Base-by-base conservation (phyloP, 768 basidiomycete genomes). In the Amanita molliuscula region DNA sequence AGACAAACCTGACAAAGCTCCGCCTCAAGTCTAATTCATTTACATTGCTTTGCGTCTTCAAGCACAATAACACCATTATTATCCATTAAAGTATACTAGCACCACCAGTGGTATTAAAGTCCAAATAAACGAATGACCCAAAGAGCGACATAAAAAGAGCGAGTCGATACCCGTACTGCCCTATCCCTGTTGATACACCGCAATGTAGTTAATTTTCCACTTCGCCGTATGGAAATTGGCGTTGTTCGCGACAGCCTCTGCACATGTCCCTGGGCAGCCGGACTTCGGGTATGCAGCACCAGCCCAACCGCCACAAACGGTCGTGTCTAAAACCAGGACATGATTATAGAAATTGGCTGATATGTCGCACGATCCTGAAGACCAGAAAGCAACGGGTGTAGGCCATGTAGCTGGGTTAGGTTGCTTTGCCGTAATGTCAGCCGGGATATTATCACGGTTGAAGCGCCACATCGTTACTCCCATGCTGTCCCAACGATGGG, bases 381-480 rank as follows among this genome's bases (percentile, higher is more conserved):
- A 71, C 67, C 72, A 83, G 53, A 67, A 64, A 1, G 78, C 81
- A 37, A 61, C 69, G 33, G 81, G 81, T 2, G 60, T 57, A 8
- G 73, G 72, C 82, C 81, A 82, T 3, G 55, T 61, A 26, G 62
- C 54, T 2, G 79, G 80, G 40, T 73, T 61, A 2, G 78, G 81
- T 3, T 58, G 57, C 50, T 67, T 59, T 16, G 59, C 60, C 5
- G 62, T 64, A 59, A 82, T 75, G 58, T 82, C 78, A 3, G 52
- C 54, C 7, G 81, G 81, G 26, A 82, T 74, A 8, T 67, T 60
- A n/a, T 56, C 54, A 18, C 81, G 70, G 6, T 73, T 37, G 64
- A 82, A 82, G 54, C 69, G 71, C 77, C 78, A 82, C 16, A 78
- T 63, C 48, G 65, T 72, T 61, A 82, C 78, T 15, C 78, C 79